Conservation (phyloP, 768 basidiomycete genomes). For the Termitomyces sp. region DNA sequence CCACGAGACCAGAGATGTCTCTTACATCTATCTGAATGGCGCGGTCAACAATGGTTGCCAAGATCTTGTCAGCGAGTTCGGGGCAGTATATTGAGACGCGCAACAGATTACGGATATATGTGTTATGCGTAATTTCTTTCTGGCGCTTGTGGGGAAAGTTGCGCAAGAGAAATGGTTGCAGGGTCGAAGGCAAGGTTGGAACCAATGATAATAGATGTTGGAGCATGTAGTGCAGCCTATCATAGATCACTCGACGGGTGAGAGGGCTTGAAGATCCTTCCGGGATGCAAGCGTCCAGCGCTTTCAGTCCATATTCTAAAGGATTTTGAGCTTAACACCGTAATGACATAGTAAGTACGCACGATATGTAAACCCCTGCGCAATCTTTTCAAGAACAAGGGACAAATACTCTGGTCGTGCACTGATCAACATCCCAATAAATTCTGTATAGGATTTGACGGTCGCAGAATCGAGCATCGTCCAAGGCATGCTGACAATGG, state of each 20-base stretch:
- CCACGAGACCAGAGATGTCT: not conserved
- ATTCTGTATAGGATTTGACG: conserved; percentile 85
- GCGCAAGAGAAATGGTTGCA: conserved; percentile 79
- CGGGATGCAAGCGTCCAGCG: conserved; percentile 51
- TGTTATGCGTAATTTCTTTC: conserved; percentile 70
- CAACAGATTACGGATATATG: conserved; percentile 89
- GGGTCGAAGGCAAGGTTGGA: conserved; percentile 84
- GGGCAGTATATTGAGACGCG: conserved; percentile 84
- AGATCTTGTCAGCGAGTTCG: conserved; percentile 78
- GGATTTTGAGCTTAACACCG: not conserved
- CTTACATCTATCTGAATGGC: conserved; percentile 93
- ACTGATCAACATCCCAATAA: conserved; percentile 88
- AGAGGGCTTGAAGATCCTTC: conserved; percentile 68
- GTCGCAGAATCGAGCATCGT: conserved; percentile 82
- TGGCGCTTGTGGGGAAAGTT: conserved; percentile 95
- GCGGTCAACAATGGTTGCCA: conserved; percentile 88
- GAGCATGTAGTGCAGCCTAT: conserved; percentile 84
- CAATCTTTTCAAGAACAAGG: conserved; percentile 75
- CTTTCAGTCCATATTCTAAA: conserved; percentile 70
- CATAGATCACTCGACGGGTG: conserved; percentile 80
- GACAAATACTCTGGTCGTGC: conserved; percentile 90
- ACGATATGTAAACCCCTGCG: conserved; percentile 90
- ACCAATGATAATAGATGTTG: conserved; percentile 84
- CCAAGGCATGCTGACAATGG: conserved; percentile 89
- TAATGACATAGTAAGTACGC: conserved; percentile 28